These are phyloP conservation scores for Blastobotrys petasosporus DNA, from an alignment of 1,139 yeast species.

Conservation along the genomic window DNA sequence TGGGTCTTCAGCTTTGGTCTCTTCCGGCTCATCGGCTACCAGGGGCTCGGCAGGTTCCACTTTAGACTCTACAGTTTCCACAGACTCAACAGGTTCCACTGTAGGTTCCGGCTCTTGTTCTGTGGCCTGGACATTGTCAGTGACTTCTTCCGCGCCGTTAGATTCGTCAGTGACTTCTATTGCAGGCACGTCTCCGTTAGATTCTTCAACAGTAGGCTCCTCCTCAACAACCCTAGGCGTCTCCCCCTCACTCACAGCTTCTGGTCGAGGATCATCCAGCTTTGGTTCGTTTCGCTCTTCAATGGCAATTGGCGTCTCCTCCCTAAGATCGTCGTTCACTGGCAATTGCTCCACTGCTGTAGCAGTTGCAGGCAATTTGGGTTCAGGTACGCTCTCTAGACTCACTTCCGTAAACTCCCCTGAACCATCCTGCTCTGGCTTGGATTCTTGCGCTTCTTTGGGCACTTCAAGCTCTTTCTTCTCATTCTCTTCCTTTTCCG, in stretches of 20 bases:
- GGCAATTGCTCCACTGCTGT: not conserved
- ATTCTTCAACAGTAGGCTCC: not conserved
- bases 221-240: constrained; percentile 7
- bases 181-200: not conserved
- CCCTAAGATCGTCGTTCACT: not conserved
- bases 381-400: constrained; percentile 5
- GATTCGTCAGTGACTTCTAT: no score
- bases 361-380: not conserved
- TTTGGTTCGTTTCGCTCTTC: constrained; percentile 13
- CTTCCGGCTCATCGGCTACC: not conserved
- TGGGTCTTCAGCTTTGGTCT: not conserved
- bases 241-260: not conserved
- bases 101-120: not conserved
- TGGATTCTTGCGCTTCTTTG: constrained; percentile 15
- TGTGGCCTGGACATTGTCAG: no score
- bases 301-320: constrained; percentile 10
- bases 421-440: no score
- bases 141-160: no score
- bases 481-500: constrained; percentile 17
- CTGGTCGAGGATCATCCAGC: not conserved
- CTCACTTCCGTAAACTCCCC: not conserved
- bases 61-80: constrained; percentile 1
- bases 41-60: not conserved
- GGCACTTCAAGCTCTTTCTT: constrained; percentile 15
- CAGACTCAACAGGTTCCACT: not conserved